A percentile compares a stretch with the other conserved stretches of the same genome.
These are phyloP conservation scores for Ganoderma multipileum DNA, from an alignment of 1,284 basidiomycete genomes.

Conservation along the genomic window DNA sequence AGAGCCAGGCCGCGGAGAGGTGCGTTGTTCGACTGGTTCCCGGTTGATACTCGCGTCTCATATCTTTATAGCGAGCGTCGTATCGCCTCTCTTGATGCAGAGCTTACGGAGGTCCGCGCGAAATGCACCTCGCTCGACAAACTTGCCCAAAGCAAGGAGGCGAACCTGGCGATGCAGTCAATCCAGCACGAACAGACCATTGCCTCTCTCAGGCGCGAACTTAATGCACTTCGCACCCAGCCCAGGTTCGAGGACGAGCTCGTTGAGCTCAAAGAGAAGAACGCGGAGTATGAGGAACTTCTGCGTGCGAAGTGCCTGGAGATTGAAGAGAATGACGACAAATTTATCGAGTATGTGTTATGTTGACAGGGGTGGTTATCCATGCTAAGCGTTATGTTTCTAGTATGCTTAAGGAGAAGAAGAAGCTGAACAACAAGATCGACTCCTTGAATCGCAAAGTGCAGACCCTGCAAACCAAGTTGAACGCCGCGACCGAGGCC, in stretches of 20 bases:
- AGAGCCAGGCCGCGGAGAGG: slow-evolving; percentile 68
- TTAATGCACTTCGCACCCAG: slow-evolving; percentile 57
- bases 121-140: slow-evolving; percentile 61
- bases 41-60: slow-evolving; percentile 17
- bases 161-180: slow-evolving; percentile 65
- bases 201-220: slow-evolving; percentile 59
- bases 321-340: slow-evolving; percentile 84
- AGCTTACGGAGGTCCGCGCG: slow-evolving; percentile 52
- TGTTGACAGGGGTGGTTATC: background rate
- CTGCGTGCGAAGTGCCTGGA: slow-evolving; percentile 73
- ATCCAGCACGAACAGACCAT: slow-evolving; percentile 71
- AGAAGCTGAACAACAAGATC: slow-evolving; percentile 71
- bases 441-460: slow-evolving; percentile 75
- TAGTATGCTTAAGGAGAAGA: slow-evolving; percentile 80
- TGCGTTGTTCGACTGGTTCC: slow-evolving; percentile 32
- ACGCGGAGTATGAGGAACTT: slow-evolving; percentile 75
- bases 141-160: slow-evolving; percentile 63
- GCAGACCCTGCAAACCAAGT: slow-evolving; percentile 70
- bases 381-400: slow-evolving; percentile 1
- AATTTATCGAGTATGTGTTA: slow-evolving; percentile 71
- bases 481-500: slow-evolving; percentile 57
- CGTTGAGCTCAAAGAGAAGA: slow-evolving; percentile 68
- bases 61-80: slow-evolving; percentile 51
- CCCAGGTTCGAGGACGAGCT: slow-evolving; percentile 62
- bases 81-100: slow-evolving; percentile 49